Evolutionary conservation across 202 grass and related monocot species (phyloP).

Genomic region (Dendrocalamus latiflorus): DNA sequence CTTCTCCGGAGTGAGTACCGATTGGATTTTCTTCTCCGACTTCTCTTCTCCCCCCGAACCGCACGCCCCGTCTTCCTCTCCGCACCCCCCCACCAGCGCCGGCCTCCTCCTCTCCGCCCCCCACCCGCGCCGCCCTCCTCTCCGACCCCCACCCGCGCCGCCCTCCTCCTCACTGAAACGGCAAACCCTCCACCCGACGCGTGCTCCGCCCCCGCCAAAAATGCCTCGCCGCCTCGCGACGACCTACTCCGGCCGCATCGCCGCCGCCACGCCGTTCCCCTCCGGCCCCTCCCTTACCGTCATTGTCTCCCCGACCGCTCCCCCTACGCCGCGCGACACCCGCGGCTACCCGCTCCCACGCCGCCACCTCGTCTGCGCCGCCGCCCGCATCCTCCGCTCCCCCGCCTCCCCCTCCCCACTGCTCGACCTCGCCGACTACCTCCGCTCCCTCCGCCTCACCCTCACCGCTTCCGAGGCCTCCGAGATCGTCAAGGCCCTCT

Average conservation of each 20-base stretch:
- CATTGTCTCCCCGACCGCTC: conserved; percentile 38
- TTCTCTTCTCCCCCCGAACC: too few species aligned
- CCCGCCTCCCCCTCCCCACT: conserved; percentile 33
- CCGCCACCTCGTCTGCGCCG: background rate
- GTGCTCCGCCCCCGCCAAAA: background rate
- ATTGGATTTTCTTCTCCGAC: too few species aligned
- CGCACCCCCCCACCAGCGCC: too few species aligned
- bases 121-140: too few species aligned
- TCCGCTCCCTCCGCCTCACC: too few species aligned
- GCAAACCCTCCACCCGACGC: background rate
- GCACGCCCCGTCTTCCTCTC: too few species aligned
- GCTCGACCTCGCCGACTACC: too few species aligned
- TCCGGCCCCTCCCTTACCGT: conserved; percentile 62
- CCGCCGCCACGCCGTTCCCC: conserved; percentile 47
- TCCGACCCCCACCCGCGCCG: too few species aligned
- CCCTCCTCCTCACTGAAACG: background rate
- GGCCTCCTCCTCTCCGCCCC: too few species aligned
- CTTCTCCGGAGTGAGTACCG: too few species aligned
- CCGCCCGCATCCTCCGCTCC: conserved; percentile 40
- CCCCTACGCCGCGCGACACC: conserved; percentile 21
- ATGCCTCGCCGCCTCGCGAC: conserved; percentile 46
- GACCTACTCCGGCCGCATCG: conserved; percentile 75
- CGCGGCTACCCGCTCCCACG: conserved; percentile 63
- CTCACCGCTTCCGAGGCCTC: too few species aligned
- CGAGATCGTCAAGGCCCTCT: too few species aligned